Conservation (phyloP, 768 basidiomycete species). For the Leucocoprinus birnbaumii region DNA sequence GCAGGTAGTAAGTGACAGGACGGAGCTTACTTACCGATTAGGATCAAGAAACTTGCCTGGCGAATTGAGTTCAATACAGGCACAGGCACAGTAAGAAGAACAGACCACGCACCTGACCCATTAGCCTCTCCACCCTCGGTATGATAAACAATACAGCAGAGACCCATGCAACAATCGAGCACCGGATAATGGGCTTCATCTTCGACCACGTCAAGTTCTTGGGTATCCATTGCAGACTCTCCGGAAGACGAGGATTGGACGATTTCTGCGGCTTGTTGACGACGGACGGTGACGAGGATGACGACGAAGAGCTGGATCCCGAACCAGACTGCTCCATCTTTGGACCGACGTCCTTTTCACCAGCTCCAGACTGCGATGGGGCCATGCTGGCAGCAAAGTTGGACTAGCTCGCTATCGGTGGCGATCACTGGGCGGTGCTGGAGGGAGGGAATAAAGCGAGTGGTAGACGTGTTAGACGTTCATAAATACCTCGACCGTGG, state of each 20-base stretch:
- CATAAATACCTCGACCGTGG: not conserved
- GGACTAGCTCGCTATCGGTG: not conserved
- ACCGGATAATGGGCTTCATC: slow-evolving; percentile 61
- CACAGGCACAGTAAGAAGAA: not conserved
- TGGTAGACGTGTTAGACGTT: not conserved
- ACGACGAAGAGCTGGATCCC: not conserved
- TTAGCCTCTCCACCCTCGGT: slow-evolving; percentile 37
- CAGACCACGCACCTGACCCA: slow-evolving; percentile 52
- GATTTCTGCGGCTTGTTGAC: not conserved
- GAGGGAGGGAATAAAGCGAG: not conserved
- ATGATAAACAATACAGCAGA: slow-evolving; percentile 58
- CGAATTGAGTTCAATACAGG: not conserved
- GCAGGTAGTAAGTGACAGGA: not conserved
- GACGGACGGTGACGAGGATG: slow-evolving; percentile 4
- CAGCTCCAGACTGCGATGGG: too few relatives aligned
- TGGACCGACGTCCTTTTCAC: too few relatives aligned
- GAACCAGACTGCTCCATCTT: not conserved
- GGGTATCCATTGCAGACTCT: slow-evolving; percentile 46
- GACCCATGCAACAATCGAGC: slow-evolving; percentile 61
- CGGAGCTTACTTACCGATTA: slow-evolving; percentile 55
- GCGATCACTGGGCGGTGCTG: not conserved
- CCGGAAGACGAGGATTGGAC: not conserved
- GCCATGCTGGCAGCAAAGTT: too few relatives aligned
- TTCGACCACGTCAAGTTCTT: slow-evolving; percentile 56
- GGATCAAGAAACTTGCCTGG: slow-evolving; percentile 63